Evolutionary conservation across 257 asterid species (phyloP).

Genomic region (Penstemon newberryi): DNA sequence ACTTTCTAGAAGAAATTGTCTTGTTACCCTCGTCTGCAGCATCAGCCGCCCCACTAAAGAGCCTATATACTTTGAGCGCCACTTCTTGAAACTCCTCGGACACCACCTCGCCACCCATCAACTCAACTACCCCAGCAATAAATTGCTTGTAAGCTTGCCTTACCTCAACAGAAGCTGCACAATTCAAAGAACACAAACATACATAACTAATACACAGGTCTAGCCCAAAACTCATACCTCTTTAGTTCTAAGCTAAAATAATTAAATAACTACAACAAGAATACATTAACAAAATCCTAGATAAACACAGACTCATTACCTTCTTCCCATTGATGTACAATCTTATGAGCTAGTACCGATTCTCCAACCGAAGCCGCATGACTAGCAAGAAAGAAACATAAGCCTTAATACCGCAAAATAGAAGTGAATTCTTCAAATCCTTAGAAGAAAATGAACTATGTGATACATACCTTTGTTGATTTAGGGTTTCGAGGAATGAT

Average conservation of each 20-base stretch:
- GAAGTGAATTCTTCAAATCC: background rate
- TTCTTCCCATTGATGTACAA: slow-evolving; percentile 75
- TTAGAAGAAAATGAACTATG: background rate
- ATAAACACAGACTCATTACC: slow-evolving; percentile 44
- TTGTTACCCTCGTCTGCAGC: slow-evolving; percentile 49
- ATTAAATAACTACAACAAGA: background rate
- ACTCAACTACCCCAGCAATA: slow-evolving; percentile 66
- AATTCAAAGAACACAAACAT: slow-evolving; percentile 14
- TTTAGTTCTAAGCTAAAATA: background rate
- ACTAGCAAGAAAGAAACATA: slow-evolving; percentile 37
- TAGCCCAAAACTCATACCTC: slow-evolving; percentile 13
- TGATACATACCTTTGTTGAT: slow-evolving; percentile 44
- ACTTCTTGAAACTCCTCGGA: slow-evolving; percentile 91
- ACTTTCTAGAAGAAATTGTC: slow-evolving; percentile 58
- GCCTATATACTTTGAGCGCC: slow-evolving; percentile 64
- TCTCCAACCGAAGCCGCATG: slow-evolving; percentile 58
- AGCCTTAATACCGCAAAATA: slow-evolving; percentile 2
- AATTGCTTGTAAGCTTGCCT: slow-evolving; percentile 79
- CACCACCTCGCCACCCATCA: slow-evolving; percentile 77
- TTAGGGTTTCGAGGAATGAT: slow-evolving; percentile 59
- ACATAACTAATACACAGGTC: background rate
- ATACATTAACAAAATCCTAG: background rate
- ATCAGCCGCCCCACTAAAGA: slow-evolving; percentile 44
- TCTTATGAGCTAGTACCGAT: slow-evolving; percentile 71
- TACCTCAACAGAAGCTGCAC: slow-evolving; percentile 71